These are phyloP conservation scores for Moesziomyces aphidis DNA, from an alignment of 1,284 basidiomycete species.

Conservation along the genomic window DNA sequence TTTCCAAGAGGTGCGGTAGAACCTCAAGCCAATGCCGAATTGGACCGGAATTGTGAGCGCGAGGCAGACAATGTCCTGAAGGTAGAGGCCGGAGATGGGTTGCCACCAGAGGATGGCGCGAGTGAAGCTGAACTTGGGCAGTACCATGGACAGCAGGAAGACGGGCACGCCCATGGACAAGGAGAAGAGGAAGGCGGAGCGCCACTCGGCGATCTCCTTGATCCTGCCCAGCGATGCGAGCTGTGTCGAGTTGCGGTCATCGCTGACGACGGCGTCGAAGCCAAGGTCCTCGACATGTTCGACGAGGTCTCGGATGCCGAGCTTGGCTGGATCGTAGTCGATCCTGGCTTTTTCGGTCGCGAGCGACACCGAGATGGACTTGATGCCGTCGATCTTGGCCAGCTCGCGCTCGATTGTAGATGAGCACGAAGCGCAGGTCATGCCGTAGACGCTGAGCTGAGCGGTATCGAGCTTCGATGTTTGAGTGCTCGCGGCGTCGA, in stretches of 20 bases:
- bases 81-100: slow-evolving; percentile 72
- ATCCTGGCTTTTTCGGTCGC: slow-evolving; percentile 57
- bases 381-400: slow-evolving; percentile 72
- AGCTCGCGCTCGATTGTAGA: slow-evolving; percentile 81
- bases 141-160: slow-evolving; percentile 90
- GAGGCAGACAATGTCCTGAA: slow-evolving; percentile 85
- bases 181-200: slow-evolving; percentile 80
- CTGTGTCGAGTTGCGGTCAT: slow-evolving; percentile 86
- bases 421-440: slow-evolving; percentile 87
- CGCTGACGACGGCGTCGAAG: slow-evolving; percentile 86
- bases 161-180: slow-evolving; percentile 88
- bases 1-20: slow-evolving; percentile 91
- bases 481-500: background rate
- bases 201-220: slow-evolving; percentile 92
- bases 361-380: slow-evolving; percentile 53
- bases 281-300: slow-evolving; percentile 78
- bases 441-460: slow-evolving; percentile 82
- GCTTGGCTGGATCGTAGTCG: slow-evolving; percentile 45
- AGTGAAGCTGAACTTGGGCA: slow-evolving; percentile 73
- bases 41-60: slow-evolving; percentile 91
- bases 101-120: slow-evolving; percentile 62
- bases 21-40: slow-evolving; percentile 87
- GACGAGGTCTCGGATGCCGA: slow-evolving; percentile 59
- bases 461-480: slow-evolving; percentile 18
- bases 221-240: slow-evolving; percentile 88